phyloP scores from a whole-genome alignment of 306 rosid species.

The Casuarina equisetifolia region DNA sequence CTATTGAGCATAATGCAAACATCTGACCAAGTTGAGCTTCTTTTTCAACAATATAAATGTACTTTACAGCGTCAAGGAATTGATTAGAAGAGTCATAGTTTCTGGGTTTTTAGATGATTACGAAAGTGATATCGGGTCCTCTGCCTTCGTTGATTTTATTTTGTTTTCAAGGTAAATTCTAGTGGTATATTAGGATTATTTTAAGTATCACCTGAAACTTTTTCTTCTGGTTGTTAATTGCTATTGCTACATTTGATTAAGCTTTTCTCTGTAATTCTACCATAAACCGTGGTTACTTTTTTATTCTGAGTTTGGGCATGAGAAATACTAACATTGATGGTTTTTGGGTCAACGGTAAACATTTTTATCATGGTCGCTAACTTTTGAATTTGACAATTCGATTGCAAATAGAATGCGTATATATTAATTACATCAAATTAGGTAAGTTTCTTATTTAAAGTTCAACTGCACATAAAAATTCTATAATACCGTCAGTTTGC shows the following conservation, averaged over 20 bases:
- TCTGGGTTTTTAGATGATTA: background rate
- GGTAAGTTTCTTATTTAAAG: conserved; percentile 24
- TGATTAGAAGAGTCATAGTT: background rate
- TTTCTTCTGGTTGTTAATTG: conserved; percentile 1
- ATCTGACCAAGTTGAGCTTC: background rate
- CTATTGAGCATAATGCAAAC: conserved; percentile 6
- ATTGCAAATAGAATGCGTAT: conserved; percentile 12
- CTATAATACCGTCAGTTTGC: background rate
- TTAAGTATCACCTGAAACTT: background rate
- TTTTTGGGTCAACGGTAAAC: conserved; percentile 1
- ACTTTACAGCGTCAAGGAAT: background rate
- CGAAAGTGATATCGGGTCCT: background rate
- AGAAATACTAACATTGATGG: background rate
- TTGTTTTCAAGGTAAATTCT: conserved; percentile 1
- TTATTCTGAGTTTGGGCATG: conserved; percentile 7
- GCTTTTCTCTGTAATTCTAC: conserved; percentile 10
- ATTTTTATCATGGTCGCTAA: background rate
- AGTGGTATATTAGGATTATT: background rate
- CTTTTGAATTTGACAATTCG: background rate
- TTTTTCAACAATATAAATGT: background rate
- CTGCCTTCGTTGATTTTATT: background rate
- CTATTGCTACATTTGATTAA: conserved; percentile 10
- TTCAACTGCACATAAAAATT: background rate
- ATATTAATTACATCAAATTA: background rate
- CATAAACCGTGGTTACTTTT: background rate